Base-by-base conservation (phyloP, 306 rosid genomes). In the Castanea sativa region DNA sequence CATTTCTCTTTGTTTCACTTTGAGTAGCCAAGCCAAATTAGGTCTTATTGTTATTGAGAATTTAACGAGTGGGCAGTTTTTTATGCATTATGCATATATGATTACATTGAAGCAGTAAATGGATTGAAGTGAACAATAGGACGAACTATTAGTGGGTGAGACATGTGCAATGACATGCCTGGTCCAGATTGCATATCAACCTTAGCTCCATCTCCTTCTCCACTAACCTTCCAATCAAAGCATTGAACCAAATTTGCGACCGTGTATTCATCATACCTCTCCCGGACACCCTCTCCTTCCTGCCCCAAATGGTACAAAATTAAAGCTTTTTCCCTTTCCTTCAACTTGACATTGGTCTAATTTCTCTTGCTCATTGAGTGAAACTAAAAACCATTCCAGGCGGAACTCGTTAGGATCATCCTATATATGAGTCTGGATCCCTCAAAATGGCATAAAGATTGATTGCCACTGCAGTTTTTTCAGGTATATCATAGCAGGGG, bases 221-320 rank as follows among this genome's bases (percentile, higher is more conserved):
- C 63, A 41, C 78, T 83, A 76, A 80, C 72, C 68, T 84, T 79
- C 89, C 88, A 90, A 80, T 90, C 90, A 81, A 90, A 90, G 78
- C 89, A 90, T 55, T 90, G 90, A 74, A 90, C 86, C 89, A 88
- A 53, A 19, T 84, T 69, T 45, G 86, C 90, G 64, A 90, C 32
- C 27, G 81, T 60, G 75, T 76, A 64, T 74, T 78, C 41, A 88
- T 78, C 60, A 87, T 25, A 57, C 25, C 30, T 85, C 92, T 10
- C 92, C 90, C 0, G 85, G 91, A 43, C 90, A 88, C 1, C 85
- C 83, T 49, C 88, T 88, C 76, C 89, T 80, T 32, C 94, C 90
- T 0, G 72, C 86, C 6, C 91, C 91, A 49, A 90, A 90, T 1
- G 90, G 85, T 43, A 86, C 79, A 73, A 80, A 86, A 6, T 81